phyloP scores from a whole-genome alignment of 2,329 filamentous ascomycete genomes.

The Arthrobotrys iridis region DNA sequence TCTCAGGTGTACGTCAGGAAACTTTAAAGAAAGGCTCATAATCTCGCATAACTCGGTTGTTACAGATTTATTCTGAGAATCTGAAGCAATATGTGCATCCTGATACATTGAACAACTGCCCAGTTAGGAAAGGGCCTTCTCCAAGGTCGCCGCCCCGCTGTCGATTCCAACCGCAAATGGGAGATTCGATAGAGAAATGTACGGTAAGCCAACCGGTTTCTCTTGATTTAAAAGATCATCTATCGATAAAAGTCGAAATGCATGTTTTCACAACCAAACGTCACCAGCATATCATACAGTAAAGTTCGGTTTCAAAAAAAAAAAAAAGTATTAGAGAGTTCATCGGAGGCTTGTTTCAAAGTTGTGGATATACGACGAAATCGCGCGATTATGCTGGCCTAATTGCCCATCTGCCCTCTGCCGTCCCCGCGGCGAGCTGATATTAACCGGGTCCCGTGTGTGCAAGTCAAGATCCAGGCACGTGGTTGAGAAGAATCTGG shows the following conservation, averaged over 20 bases:
- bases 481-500: constrained; percentile 22
- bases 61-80: constrained; percentile 21
- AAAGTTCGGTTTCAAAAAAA: neutral
- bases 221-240: constrained; percentile 30
- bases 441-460: constrained; percentile 36
- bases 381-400: constrained; percentile 50
- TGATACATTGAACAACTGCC: constrained; percentile 49
- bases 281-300: neutral
- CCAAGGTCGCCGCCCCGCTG: neutral
- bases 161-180: constrained; percentile 39
- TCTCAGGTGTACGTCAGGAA: neutral
- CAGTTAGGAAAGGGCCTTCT: constrained; percentile 17
- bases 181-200: constrained; percentile 43
- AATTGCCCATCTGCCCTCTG: constrained; percentile 36
- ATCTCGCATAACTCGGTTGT: constrained; percentile 36
- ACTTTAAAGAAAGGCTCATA: neutral
- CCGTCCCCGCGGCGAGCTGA: constrained; percentile 26
- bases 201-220: constrained; percentile 22
- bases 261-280: constrained; percentile 38
- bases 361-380: constrained; percentile 51
- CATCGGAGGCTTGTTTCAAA: constrained; percentile 33
- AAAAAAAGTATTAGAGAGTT: too few relatives aligned
- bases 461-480: constrained; percentile 8
- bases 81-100: constrained; percentile 12
- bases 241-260: constrained; percentile 40